These are phyloP conservation scores for Hagleromyces aurorensis DNA, from an alignment of 805 yeast genomes.

Conservation along the genomic window DNA sequence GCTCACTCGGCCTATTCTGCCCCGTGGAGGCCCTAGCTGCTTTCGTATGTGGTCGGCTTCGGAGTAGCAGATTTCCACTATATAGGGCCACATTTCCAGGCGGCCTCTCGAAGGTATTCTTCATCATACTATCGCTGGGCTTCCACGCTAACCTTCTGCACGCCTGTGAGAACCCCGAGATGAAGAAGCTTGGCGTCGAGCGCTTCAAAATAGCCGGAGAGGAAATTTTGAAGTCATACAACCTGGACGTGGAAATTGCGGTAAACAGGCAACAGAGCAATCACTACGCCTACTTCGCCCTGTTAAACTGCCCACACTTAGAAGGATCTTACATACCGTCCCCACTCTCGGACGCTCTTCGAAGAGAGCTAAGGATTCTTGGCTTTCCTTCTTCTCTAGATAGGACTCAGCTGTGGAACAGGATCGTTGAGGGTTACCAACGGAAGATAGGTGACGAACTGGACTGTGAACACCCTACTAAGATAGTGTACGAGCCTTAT, in stretches of 20 bases:
- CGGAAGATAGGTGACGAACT: constrained; percentile 11
- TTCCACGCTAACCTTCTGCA: constrained; percentile 83
- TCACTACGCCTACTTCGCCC: constrained; percentile 23
- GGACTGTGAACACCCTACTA: too few species aligned
- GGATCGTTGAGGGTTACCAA: constrained; percentile 25
- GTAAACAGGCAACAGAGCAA: constrained; percentile 4
- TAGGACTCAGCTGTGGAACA: constrained; percentile 7
- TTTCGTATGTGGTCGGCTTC: constrained; percentile 23
- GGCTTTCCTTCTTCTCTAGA: constrained; percentile 17
- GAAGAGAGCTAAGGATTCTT: constrained; percentile 18
- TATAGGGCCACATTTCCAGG: constrained; percentile 30
- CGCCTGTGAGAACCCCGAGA: constrained; percentile 62
- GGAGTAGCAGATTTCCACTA: constrained; percentile 24
- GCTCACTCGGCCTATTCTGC: constrained; percentile 42
- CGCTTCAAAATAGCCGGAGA: constrained; percentile 67
- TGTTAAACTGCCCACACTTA: constrained; percentile 24
- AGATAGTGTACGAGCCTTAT: constrained; percentile 13
- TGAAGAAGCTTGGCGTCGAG: constrained; percentile 54
- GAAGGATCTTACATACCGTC: constrained; percentile 27
- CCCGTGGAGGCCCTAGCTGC: constrained; percentile 32
- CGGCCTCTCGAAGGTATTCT: constrained; percentile 26
- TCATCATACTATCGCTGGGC: constrained; percentile 76
- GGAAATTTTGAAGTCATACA: constrained; percentile 38
- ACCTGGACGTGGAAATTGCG: constrained; percentile 13
- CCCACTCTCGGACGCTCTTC: constrained; percentile 21